A percentile compares a stretch with the other conserved stretches of the same genome.
These are phyloP conservation scores for Sporothrix euskadiensis DNA, from an alignment of 2,329 filamentous ascomycete species.

Conservation along the genomic window DNA sequence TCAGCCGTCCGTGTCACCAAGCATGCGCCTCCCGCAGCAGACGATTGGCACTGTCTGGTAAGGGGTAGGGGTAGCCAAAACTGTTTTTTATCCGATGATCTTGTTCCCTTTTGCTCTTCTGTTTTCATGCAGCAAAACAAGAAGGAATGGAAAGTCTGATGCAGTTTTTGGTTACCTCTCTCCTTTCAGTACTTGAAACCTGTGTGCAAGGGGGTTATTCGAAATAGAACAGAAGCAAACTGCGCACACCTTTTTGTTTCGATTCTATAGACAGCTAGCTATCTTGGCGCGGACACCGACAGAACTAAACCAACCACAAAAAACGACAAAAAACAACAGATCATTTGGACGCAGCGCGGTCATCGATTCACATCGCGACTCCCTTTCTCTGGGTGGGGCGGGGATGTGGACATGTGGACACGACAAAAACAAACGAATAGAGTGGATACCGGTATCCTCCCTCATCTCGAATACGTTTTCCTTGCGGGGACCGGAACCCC, in stretches of 20 bases:
- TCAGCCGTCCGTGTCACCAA: slow-evolving; percentile 68
- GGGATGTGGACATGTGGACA: slow-evolving; percentile 7
- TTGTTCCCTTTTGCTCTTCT: slow-evolving; percentile 40
- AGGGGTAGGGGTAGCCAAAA: slow-evolving; percentile 37
- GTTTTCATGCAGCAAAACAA: slow-evolving; percentile 20
- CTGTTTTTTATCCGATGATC: neutral
- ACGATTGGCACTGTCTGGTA: slow-evolving; percentile 58
- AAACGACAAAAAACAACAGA: slow-evolving; percentile 7
- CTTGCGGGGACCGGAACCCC: slow-evolving; percentile 6
- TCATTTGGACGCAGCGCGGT: slow-evolving; percentile 38
- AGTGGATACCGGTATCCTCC: slow-evolving; percentile 22
- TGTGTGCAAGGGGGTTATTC: slow-evolving; percentile 23
- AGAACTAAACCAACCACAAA: neutral
- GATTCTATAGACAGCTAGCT: slow-evolving; percentile 48
- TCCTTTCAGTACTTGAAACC: slow-evolving; percentile 41
- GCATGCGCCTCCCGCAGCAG: slow-evolving; percentile 56
- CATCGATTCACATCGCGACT: slow-evolving; percentile 41
- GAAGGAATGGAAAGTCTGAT: slow-evolving; percentile 12
- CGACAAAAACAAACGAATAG: slow-evolving; percentile 22
- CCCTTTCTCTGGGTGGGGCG: slow-evolving; percentile 4
- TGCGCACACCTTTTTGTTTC: slow-evolving; percentile 37
- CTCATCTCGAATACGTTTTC: slow-evolving; percentile 14
- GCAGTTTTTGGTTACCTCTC: slow-evolving; percentile 26
- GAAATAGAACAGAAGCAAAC: neutral
- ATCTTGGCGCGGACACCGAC: slow-evolving; percentile 54